Conservation (phyloP, 2,329 filamentous ascomycete genomes). For the Exophiala aquamarina region DNA sequence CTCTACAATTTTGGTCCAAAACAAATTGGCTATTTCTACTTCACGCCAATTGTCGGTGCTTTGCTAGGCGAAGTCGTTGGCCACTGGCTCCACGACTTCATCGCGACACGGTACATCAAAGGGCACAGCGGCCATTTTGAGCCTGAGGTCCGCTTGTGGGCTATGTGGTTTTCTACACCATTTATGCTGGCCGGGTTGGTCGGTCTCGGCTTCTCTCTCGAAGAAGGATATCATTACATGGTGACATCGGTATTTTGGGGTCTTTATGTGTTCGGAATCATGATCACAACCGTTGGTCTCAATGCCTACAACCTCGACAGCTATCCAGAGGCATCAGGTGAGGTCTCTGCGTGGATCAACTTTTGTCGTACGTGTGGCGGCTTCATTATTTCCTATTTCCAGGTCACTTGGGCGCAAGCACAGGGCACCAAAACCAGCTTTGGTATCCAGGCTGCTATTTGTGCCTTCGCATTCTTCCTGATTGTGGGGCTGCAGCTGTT, state of each 20-base stretch:
- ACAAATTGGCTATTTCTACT: slow-evolving; percentile 58
- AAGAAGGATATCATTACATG: slow-evolving; percentile 55
- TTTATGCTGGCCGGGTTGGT: slow-evolving; percentile 54
- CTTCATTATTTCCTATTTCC: slow-evolving; percentile 50
- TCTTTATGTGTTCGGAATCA: slow-evolving; percentile 44
- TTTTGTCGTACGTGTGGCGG: slow-evolving; percentile 50
- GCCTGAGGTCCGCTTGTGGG: slow-evolving; percentile 55
- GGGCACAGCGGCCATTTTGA: slow-evolving; percentile 55
- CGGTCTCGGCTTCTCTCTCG: slow-evolving; percentile 54
- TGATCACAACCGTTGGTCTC: slow-evolving; percentile 44
- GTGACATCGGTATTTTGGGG: slow-evolving; percentile 51
- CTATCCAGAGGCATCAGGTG: slow-evolving; percentile 57
- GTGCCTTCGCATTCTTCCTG: slow-evolving; percentile 37
- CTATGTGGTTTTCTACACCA: slow-evolving; percentile 48
- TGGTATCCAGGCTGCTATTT: slow-evolving; percentile 49
- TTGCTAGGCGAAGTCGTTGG: slow-evolving; percentile 55
- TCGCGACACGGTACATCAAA: slow-evolving; percentile 47
- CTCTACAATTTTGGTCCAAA: slow-evolving; percentile 53
- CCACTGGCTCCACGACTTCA: slow-evolving; percentile 57
- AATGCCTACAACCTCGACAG: slow-evolving; percentile 55
- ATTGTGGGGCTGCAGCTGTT: slow-evolving; percentile 41
- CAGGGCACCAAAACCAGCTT: slow-evolving; percentile 47
- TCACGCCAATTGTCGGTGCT: slow-evolving; percentile 56
- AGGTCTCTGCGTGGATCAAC: slow-evolving; percentile 55
- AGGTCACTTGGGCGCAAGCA: slow-evolving; percentile 50